phyloP scores from a whole-genome alignment of 768 basidiomycete species.

The Gloeopeniophorella convolvens region DNA sequence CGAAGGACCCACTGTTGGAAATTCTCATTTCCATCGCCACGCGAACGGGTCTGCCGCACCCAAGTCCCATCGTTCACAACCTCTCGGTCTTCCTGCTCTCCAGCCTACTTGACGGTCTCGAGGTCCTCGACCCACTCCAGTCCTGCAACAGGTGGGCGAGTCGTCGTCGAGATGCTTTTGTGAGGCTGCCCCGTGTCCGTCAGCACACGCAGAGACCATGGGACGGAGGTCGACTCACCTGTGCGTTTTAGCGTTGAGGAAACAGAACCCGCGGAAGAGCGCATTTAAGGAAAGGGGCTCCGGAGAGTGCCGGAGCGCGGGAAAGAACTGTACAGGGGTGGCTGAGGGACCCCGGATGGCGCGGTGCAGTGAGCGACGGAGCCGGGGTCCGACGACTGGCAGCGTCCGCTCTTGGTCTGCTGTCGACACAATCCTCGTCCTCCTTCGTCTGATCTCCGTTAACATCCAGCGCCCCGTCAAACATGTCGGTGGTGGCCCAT shows the following conservation, averaged over 20 bases:
- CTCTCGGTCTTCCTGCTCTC: constrained; percentile 43
- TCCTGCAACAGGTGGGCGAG: constrained; percentile 60
- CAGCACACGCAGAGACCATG: background rate
- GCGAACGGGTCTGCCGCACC: constrained; percentile 62
- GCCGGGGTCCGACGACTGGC: background rate
- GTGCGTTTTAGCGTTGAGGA: constrained; percentile 51
- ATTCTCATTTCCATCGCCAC: constrained; percentile 29
- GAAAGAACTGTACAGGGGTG: constrained; percentile 31
- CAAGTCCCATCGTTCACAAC: constrained; percentile 69
- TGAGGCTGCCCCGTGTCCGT: too few species aligned
- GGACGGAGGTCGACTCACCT: constrained; percentile 38
- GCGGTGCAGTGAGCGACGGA: constrained; percentile 20
- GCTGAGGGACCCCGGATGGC: constrained; percentile 21
- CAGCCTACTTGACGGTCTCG: constrained; percentile 84
- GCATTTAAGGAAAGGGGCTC: background rate
- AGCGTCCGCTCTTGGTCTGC: background rate
- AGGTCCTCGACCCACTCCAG: constrained; percentile 75
- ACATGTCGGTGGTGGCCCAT: constrained; percentile 91
- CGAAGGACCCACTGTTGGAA: constrained; percentile 51
- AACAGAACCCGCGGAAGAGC: background rate
- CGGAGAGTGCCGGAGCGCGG: constrained; percentile 15
- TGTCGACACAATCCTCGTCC: background rate
- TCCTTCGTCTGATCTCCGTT: constrained; percentile 19
- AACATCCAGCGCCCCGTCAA: constrained; percentile 56
- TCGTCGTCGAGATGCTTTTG: constrained; percentile 91